These are phyloP conservation scores for Trichoderma koningiopsis DNA, from an alignment of 2,329 filamentous ascomycete species.

Conservation along the genomic window DNA sequence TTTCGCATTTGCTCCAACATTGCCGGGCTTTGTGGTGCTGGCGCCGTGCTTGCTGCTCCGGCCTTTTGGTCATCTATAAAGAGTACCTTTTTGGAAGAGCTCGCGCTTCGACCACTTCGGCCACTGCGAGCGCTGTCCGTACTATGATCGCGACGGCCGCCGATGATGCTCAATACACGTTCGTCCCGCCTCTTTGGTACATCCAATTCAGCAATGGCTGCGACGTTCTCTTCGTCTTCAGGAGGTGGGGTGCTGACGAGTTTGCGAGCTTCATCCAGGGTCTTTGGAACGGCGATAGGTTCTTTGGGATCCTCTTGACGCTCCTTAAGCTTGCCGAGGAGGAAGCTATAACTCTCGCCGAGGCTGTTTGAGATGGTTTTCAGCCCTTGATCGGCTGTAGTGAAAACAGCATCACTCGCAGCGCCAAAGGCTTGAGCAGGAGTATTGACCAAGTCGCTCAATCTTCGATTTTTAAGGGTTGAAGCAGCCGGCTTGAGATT, in stretches of 20 bases:
- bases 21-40: slow-evolving; percentile 51
- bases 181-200: slow-evolving; percentile 54
- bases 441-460: slow-evolving; percentile 85
- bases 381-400: slow-evolving; percentile 85
- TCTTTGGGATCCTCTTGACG: slow-evolving; percentile 50
- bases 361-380: slow-evolving; percentile 90
- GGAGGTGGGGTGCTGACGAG: slow-evolving; percentile 75
- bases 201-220: slow-evolving; percentile 51
- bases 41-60: slow-evolving; percentile 26
- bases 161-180: slow-evolving; percentile 70
- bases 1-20: slow-evolving; percentile 79
- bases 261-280: slow-evolving; percentile 87
- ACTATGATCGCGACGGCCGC: slow-evolving; percentile 74
- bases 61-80: slow-evolving; percentile 48
- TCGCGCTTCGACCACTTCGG: slow-evolving; percentile 62
- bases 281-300: slow-evolving; percentile 73
- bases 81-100: slow-evolving; percentile 59
- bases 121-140: slow-evolving; percentile 71
- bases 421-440: slow-evolving; percentile 79
- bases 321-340: slow-evolving; percentile 86
- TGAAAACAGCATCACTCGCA: slow-evolving; percentile 82
- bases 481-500: slow-evolving; percentile 48
- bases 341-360: slow-evolving; percentile 89
- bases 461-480: slow-evolving; percentile 67
- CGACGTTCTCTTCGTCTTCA: slow-evolving; percentile 65